Base-by-base conservation (phyloP, 805 yeast genomes). In the Groenewaldozyma tartarivorans region DNA sequence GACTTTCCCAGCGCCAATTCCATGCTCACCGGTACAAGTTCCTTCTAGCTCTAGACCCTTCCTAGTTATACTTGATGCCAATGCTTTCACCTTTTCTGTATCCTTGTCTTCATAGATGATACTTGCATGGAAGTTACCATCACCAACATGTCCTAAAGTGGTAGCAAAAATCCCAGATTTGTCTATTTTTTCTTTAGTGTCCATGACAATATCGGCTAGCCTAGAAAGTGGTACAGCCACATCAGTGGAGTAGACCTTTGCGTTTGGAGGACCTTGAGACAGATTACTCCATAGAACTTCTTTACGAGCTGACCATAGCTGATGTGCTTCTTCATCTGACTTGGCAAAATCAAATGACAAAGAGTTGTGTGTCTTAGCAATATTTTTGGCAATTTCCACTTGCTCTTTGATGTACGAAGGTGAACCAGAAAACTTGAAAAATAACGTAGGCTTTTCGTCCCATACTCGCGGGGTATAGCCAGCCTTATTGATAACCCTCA, bases 21-120 rank as follows among this genome's bases (percentile, higher is more conserved):
- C 95, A 55, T 84, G 94, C 54, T 84, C 94, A 27, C 94, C 94
- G 3, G 87, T 80, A 49, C 86, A 78, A 1, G 95, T 84, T 1
- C 94, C 94, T 40, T 83, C 94, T 30, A 77, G 71, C 1, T 63
- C 70, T 15, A 84, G 61, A 0, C 90, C 94, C 32, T 78, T 57
- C 34, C 68, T 54, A 36, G 81, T 81, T 81, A 84, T 77, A 38
- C 72, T 65, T 20, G 70, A 68, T 11, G 80, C 78, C 9, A 80
- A 52, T 9, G 55, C 52, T 44, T 72, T 70, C 2, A 75, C 79
- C 18, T 57, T 58, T 1, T 62, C 59, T 16, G 63, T 51, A 48
- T 76, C 72, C 17, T 71, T 48, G n/a, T 48, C 52, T 9, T 38
- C 31, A 40, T 48, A 51, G 21, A 51, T 39, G 19, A 82, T 68